Base-by-base conservation (phyloP, 345 rosid species). In the Hibiscus syriacus region DNA sequence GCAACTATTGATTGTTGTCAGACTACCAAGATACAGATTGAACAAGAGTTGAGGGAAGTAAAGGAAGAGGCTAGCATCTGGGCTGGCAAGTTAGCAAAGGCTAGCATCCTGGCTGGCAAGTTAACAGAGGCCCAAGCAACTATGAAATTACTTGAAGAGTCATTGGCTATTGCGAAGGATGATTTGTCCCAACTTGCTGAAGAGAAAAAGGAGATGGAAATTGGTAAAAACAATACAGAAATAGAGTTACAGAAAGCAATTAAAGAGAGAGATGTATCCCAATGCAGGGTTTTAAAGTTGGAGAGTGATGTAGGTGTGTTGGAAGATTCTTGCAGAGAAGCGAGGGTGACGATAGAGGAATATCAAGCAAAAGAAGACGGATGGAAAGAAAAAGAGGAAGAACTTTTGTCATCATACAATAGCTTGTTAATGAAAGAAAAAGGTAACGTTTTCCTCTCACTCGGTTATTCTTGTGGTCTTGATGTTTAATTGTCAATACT, bases 321-420 rank as follows among this genome's bases (percentile, higher is more conserved):
- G 59, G 83, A 86, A 72, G 79, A 73, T 72, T 72, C 80, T 54
- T 86, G 79, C 74, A 55, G 75, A 67, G 84, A 82, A 74, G 75
- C 85, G 76, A 76, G 68, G 79, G 79, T 73, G 39, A 52, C 81
- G 76, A 46, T 83, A 52, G 78, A 75, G 77, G 82, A 79, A 59
- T 76, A 70, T 71, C 77, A 74, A 71, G 83, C 70, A 64, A 69
- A 74, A 62, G 78, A 84, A 70, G 83, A 81, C 70, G 83, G 78
- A 60, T 81, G 92, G 89, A 82, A 83, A 78, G 85, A 81, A 74
- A 69, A 74, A 58, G 90, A 85, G 67, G 79, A 70, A 48, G 92
- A 87, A 72, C 76, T 85, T 66, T 82, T 81, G 14, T 70, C 76
- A 62, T 75, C 78, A 55, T 61, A 64, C 61, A 60, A 70, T 39